phyloP scores from a whole-genome alignment of 805 yeast genomes.

The Jamesozyma rosinii region DNA sequence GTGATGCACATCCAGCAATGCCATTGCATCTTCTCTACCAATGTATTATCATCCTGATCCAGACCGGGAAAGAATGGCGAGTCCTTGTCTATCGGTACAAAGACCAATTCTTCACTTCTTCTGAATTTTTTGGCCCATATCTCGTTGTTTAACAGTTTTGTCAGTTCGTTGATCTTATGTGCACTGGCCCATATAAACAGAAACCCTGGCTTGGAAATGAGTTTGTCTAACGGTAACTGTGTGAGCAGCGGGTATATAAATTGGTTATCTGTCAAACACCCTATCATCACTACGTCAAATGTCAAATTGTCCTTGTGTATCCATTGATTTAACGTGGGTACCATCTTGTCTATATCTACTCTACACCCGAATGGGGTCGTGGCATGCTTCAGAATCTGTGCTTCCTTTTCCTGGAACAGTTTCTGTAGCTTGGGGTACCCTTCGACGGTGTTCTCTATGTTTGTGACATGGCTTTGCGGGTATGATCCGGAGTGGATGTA shows the following conservation, averaged over 20 bases:
- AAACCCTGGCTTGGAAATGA: slow-evolving; percentile 80
- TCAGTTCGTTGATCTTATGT: slow-evolving; percentile 55
- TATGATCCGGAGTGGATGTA: slow-evolving; percentile 52
- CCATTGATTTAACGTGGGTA: slow-evolving; percentile 54
- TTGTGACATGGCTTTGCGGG: slow-evolving; percentile 59
- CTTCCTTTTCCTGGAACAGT: slow-evolving; percentile 54
- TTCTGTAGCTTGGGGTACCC: slow-evolving; percentile 82
- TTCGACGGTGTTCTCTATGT: slow-evolving; percentile 54
- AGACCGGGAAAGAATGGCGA: slow-evolving; percentile 61
- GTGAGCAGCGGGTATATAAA: slow-evolving; percentile 52
- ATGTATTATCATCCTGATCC: slow-evolving; percentile 37
- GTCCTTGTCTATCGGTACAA: slow-evolving; percentile 56
- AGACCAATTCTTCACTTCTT: slow-evolving; percentile 82
- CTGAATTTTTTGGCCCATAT: slow-evolving; percentile 63
- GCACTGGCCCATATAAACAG: slow-evolving; percentile 83
- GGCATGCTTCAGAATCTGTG: slow-evolving; percentile 46
- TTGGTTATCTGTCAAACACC: slow-evolving; percentile 71
- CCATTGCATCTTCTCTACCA: slow-evolving; percentile 75
- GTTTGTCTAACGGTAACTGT: slow-evolving; percentile 58
- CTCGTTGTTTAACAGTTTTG: slow-evolving; percentile 44
- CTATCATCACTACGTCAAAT: slow-evolving; percentile 89
- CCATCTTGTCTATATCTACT: slow-evolving; percentile 43
- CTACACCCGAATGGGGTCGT: slow-evolving; percentile 60
- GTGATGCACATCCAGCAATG: slow-evolving; percentile 98
- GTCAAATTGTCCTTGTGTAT: slow-evolving; percentile 45